phyloP scores from a whole-genome alignment of 805 yeast genomes.

The Candida corydali region DNA sequence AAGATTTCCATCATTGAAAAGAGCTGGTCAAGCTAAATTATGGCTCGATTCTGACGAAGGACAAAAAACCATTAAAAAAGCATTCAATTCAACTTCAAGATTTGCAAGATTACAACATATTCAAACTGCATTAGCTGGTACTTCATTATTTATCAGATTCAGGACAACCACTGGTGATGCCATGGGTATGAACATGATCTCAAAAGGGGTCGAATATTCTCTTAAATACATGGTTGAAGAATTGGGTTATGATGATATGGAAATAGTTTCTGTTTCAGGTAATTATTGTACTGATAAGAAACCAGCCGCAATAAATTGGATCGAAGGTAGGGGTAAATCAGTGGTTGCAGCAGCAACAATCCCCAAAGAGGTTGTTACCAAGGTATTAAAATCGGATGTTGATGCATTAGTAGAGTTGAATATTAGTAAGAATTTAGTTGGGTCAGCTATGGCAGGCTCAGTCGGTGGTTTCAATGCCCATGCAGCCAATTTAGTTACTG shows the following conservation, averaged over 20 bases:
- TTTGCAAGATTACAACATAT: conserved; percentile 91
- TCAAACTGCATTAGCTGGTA: conserved; percentile 94
- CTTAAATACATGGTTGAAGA: conserved; percentile 80
- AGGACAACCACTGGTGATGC: conserved; percentile 99
- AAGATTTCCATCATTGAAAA: conserved; percentile 69
- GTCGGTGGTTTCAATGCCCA: conserved; percentile 98
- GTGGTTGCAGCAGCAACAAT: conserved; percentile 94
- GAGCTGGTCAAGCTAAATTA: conserved; percentile 92
- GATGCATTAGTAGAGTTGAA: conserved; percentile 89
- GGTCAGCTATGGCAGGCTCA: conserved; percentile 98
- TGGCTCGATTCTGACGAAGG: conserved; percentile 98
- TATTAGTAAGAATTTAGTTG: conserved; percentile 83
- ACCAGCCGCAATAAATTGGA: conserved; percentile 98
- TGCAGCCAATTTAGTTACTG: conserved; percentile 94
- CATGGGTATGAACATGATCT: conserved; percentile 99
- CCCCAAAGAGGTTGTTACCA: conserved; percentile 74
- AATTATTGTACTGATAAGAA: conserved; percentile 97
- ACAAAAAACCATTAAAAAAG: conserved; percentile 71
- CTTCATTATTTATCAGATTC: conserved; percentile 81
- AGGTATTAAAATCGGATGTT: conserved; percentile 87
- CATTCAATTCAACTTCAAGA: conserved; percentile 94
- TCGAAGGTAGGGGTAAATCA: conserved; percentile 98
- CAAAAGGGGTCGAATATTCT: conserved; percentile 93
- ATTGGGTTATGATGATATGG: conserved; percentile 94
- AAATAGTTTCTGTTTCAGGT: conserved; percentile 87